phyloP scores from a whole-genome alignment of 2,329 filamentous ascomycete genomes.

The Beauveria brongniartii region DNA sequence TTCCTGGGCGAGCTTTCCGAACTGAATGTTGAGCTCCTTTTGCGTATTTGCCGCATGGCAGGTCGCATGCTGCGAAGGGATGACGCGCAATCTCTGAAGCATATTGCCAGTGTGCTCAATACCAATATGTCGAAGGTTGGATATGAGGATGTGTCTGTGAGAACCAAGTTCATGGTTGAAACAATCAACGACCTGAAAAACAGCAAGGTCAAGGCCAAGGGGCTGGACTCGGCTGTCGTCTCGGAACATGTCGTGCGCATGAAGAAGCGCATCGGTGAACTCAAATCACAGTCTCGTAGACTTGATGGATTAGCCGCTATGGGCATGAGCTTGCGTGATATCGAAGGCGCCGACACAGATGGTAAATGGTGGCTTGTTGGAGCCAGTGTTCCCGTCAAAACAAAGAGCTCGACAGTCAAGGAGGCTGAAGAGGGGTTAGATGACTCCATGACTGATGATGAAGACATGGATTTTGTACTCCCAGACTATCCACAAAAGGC shows the following conservation, averaged over 20 bases:
- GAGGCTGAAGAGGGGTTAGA: conserved; percentile 17
- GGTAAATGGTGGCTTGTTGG: conserved; percentile 99
- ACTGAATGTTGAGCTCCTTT: conserved; percentile 76
- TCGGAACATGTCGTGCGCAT: conserved; percentile 81
- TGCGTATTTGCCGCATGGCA: conserved; percentile 74
- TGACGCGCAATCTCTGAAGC: conserved; percentile 79
- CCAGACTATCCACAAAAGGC: conserved; percentile 68
- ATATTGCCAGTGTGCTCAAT: conserved; percentile 75
- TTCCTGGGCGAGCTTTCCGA: conserved; percentile 72
- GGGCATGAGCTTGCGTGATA: conserved; percentile 71
- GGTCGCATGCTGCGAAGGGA: conserved; percentile 81
- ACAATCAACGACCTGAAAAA: conserved; percentile 92
- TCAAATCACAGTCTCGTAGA: conserved; percentile 51
- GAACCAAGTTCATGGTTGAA: conserved; percentile 96
- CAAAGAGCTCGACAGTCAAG: conserved; percentile 12
- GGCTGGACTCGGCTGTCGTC: conserved; percentile 60
- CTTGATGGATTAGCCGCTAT: conserved; percentile 74
- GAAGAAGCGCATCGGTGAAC: conserved; percentile 75
- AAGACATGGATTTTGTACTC: conserved; percentile 40
- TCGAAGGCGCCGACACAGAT: conserved; percentile 73
- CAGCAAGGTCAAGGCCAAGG: conserved; percentile 75
- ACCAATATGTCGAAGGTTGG: conserved; percentile 60
- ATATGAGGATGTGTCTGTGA: conserved; percentile 65
- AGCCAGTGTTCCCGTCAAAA: conserved; percentile 66
- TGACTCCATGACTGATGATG: conserved; percentile 29